Percentiles rank a stretch among this genome's conserved stretches.
Conservation (phyloP, 129 eudicot species). For the Erigeron canadensis region DNA sequence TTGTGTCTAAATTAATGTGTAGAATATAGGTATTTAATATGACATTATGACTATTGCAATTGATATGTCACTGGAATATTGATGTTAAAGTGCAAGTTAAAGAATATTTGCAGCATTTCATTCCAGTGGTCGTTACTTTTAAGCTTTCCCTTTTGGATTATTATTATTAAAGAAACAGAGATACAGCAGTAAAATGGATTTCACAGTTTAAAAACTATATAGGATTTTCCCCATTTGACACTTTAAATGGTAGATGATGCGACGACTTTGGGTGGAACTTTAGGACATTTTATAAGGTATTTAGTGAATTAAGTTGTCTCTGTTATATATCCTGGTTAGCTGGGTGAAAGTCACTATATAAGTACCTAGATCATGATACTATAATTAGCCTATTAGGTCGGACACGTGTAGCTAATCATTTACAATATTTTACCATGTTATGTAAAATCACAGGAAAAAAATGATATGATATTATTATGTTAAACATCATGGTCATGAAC, state of each 20-base stretch:
- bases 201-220: no score
- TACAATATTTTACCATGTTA: no score
- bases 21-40: no score
- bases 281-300: not conserved
- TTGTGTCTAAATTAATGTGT: not conserved
- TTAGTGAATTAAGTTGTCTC: not conserved
- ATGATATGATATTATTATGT: not conserved
- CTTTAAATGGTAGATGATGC: no score
- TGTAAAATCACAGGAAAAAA: no score
- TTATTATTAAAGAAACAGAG: not conserved
- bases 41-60: no score
- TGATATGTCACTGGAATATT: no score
- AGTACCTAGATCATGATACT: not conserved
- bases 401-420: no score
- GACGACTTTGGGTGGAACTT: no score
- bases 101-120: not conserved
- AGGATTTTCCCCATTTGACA: no score
- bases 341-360: not conserved
- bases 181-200: not conserved
- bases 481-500: not conserved
- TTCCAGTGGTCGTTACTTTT: constrained; percentile 2
- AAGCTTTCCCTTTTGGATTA: not conserved
- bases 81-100: not conserved
- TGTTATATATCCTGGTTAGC: not conserved
- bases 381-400: not conserved